Evolutionary conservation across 805 yeast species (phyloP).

Genomic region (Yarrowia keelungensis): DNA sequence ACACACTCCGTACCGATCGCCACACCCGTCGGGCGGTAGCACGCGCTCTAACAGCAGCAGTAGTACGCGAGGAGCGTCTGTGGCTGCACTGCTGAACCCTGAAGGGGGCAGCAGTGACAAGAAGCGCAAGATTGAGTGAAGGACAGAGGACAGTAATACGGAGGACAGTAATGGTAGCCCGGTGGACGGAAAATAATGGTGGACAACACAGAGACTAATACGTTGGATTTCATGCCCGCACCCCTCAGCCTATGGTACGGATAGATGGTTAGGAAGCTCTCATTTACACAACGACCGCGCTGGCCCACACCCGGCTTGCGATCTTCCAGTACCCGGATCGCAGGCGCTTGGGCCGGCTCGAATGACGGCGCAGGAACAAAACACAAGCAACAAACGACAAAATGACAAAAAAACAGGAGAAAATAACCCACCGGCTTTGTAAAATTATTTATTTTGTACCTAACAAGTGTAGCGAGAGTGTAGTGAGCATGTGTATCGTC

Average conservation of each 20-base stretch:
- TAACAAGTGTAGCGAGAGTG: background rate
- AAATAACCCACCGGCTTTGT: constrained; percentile 19
- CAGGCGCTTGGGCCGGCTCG: constrained; percentile 12
- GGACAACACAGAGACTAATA: no score
- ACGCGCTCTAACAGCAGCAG: constrained; percentile 33
- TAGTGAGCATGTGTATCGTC: background rate
- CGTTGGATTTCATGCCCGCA: no score
- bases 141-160: no score
- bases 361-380: no score
- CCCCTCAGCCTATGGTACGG: constrained; percentile 30
- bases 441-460: constrained; percentile 34
- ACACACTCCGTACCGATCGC: constrained; percentile 38
- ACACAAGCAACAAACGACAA: background rate
- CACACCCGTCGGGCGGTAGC: constrained; percentile 31
- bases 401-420: constrained; percentile 9
- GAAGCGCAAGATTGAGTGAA: constrained; percentile 31
- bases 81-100: constrained; percentile 35
- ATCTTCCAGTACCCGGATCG: constrained; percentile 31
- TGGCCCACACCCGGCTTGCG: no score
- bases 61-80: constrained; percentile 30
- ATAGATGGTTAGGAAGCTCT: constrained; percentile 33
- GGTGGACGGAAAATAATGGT: no score
- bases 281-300: background rate
- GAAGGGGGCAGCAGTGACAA: constrained; percentile 24
- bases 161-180: no score